Evolutionary conservation across 2,329 filamentous ascomycete genomes (phyloP).

Genomic region (Alternaria sp.): DNA sequence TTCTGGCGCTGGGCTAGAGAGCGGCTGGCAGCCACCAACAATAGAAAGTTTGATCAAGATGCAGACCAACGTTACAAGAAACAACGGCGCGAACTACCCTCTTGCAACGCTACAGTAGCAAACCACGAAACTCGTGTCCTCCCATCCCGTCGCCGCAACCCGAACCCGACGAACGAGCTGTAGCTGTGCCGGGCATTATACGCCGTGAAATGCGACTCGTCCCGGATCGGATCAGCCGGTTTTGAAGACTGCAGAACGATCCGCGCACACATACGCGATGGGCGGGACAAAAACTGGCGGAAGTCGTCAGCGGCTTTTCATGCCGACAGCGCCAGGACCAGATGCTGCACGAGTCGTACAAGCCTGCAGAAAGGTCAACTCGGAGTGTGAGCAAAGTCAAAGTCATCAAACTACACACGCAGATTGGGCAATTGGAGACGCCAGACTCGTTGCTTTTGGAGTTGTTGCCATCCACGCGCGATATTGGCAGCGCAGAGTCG

Average conservation of each 20-base stretch:
- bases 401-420: constrained; percentile 28
- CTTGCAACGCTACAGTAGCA: constrained; percentile 11
- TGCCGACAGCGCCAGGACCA: constrained; percentile 40
- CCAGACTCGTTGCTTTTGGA: constrained; percentile 14
- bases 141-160: neutral
- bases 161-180: constrained; percentile 13
- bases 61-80: constrained; percentile 6
- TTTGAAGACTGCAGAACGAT: constrained; percentile 48
- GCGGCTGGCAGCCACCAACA: constrained; percentile 3
- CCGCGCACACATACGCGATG: constrained; percentile 41
- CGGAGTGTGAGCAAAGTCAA: constrained; percentile 38
- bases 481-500: neutral
- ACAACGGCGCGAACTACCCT: constrained; percentile 17
- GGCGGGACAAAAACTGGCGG: constrained; percentile 49
- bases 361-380: constrained; percentile 37
- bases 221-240: constrained; percentile 46
- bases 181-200: constrained; percentile 23
- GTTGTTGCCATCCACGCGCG: constrained; percentile 8
- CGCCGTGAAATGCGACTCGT: constrained; percentile 35
- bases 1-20: constrained; percentile 23
- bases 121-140: neutral
- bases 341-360: constrained; percentile 39
- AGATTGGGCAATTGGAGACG: constrained; percentile 39
- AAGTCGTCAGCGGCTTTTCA: constrained; percentile 49
- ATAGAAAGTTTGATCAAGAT: neutral